These are phyloP conservation scores for Huntiella moniliformis DNA, from an alignment of 2,329 filamentous ascomycete genomes.

Conservation along the genomic window DNA sequence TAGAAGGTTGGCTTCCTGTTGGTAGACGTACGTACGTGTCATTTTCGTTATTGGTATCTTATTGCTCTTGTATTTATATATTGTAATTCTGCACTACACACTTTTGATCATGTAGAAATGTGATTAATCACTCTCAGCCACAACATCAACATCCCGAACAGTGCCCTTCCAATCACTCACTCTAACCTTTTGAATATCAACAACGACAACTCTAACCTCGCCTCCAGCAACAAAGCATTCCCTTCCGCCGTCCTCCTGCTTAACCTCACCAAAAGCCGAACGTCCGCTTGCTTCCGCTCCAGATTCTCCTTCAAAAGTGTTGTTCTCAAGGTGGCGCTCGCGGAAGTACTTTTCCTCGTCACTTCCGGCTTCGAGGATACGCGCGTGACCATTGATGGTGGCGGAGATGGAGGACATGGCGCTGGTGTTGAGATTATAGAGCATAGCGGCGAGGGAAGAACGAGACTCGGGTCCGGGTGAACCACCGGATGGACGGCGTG, in stretches of 20 bases:
- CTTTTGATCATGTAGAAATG: too few species aligned
- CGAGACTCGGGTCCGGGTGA: constrained; percentile 45
- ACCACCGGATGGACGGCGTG: constrained; percentile 37
- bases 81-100: too few species aligned
- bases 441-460: constrained; percentile 61
- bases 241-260: constrained; percentile 32
- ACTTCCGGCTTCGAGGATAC: constrained; percentile 50
- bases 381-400: constrained; percentile 79
- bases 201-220: constrained; percentile 73
- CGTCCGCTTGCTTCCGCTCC: background rate
- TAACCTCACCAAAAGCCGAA: constrained; percentile 18
- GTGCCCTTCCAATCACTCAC: constrained; percentile 94
- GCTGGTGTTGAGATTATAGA: constrained; percentile 80
- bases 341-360: constrained; percentile 75
- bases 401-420: constrained; percentile 76
- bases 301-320: constrained; percentile 48
- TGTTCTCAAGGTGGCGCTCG: constrained; percentile 72
- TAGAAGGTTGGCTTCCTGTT: background rate
- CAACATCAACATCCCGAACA: constrained; percentile 42
- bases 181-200: constrained; percentile 64
- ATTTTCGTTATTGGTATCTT: background rate
- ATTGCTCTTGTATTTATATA: background rate
- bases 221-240: constrained; percentile 60
- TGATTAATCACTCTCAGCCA: background rate
- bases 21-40: background rate